Evolutionary conservation across 1,284 basidiomycete genomes (phyloP), one percentile per base, ranked within the genome.

Genomic region (Puccinia sorghi): DNA sequence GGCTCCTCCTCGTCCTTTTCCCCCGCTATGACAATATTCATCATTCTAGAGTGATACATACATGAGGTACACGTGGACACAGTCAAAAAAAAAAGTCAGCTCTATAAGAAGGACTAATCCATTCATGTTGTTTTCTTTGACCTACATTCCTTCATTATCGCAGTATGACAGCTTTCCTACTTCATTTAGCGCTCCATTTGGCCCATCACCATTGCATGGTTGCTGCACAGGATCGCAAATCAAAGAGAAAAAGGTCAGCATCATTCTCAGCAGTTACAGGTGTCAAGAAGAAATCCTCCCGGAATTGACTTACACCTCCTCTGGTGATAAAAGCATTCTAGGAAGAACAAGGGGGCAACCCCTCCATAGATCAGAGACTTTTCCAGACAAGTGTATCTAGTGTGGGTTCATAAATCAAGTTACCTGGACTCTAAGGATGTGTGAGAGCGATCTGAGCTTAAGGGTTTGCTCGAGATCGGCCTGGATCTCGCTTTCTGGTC

Each of bases 121-220:
- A 12, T n/a, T 25, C 52, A 43, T n/a, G 12, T 25, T 9, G 39
- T 39, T 41, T 9, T 13, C 22, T 37, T 12, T 41, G 12, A 64
- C 63, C n/a, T 52, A 75, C 73, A 77, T 77, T 69, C 74, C 74
- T n/a, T 67, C 54, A 43, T 57, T 43, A n/a, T 59, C 74, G 67
- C 74, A 77, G 37, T 77, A 70, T 8, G 74, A 77, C 8, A 77
- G 66, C 20, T 59, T 50, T 22, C 66, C 74, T 6, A 52, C 13
- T 27, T 25, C 66, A 32, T 20, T 59, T 27, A 54, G 54, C 32
- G 74, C 41, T 15, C 74, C 74, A 37, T 52, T 61, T n/a, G 52
- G 74, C 27, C 74, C 74, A 59, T 77, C 74, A 46, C 74, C 66
- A 57, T 77, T 37, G 32, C 74, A 77, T 6, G 64, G 50, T 50